Percentiles rank a stretch among this genome's conserved stretches.
These are phyloP conservation scores for Fagus crenata DNA, from an alignment of 306 rosid genomes.

Conservation along the genomic window DNA sequence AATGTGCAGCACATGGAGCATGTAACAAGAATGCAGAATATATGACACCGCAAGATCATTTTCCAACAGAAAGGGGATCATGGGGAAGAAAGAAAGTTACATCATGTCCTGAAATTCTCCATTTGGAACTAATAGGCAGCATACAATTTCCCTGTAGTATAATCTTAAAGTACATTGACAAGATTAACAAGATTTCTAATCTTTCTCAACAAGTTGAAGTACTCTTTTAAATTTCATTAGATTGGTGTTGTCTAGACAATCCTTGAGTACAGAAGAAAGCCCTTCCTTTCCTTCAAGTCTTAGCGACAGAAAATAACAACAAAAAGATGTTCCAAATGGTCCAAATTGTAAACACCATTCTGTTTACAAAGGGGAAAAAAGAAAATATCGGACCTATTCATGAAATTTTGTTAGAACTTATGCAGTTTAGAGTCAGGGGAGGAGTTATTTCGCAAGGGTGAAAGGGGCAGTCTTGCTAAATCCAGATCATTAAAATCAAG, in stretches of 20 bases:
- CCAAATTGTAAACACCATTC: neutral
- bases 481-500: slow-evolving; percentile 57
- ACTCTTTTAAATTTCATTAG: neutral
- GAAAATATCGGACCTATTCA: slow-evolving; percentile 16
- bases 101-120: neutral
- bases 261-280: neutral
- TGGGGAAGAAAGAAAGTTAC: neutral
- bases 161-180: neutral
- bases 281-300: neutral
- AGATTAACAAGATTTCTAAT: neutral
- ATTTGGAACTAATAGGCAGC: too few relatives aligned
- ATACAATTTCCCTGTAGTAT: neutral
- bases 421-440: slow-evolving; percentile 66
- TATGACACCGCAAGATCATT: neutral
- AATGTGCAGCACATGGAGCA: too few relatives aligned
- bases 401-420: slow-evolving; percentile 27
- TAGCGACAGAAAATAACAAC: neutral
- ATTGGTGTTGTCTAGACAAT: neutral
- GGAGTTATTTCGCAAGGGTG: slow-evolving; percentile 76
- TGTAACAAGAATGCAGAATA: neutral
- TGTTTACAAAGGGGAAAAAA: slow-evolving; percentile 16
- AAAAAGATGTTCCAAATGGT: neutral
- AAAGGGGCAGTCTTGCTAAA: slow-evolving; percentile 60
- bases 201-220: neutral
- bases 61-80: neutral